Evolutionary conservation across 2,329 filamentous ascomycete species (phyloP), one percentile per base, ranked within the genome.

Genomic region (Fusarium sp.): DNA sequence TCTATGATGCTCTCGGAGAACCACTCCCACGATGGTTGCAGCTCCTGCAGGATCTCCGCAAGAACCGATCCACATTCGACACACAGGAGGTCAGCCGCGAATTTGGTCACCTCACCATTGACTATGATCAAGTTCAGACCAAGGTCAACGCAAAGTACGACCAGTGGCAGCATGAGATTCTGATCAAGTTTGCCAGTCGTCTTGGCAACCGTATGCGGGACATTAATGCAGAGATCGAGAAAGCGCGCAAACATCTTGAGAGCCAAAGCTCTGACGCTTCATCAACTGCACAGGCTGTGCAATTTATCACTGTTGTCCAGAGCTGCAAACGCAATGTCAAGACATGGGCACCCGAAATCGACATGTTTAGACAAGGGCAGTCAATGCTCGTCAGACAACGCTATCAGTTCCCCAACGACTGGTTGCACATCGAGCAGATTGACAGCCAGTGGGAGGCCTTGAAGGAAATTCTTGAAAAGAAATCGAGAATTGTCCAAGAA

Each of bases 111-210:
- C 90, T 98, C 57, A 94, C 92, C 6, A 94, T 99, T 76, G 95
- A 99, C 79, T 99, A 99, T 77, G 96, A 98, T 76, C 97, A 99
- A 80, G 96, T 99, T 0, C 97, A 99, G 81, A 94, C 95, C 61
- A 98, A 97, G 81, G 96, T 99, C 80, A 99, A 98, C 76, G 94
- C 94, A 75, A 99, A 98, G 80, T 99, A 99, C 78, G 97, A 99
- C 78, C 95, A 98, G 80, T 99, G 97, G 96, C 96, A 99, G 80
- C 94, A 98, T 75, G 96, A 99, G 72, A 97, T 99, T 59, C 86
- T 98, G 40, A 89, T 92, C 74, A 97, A 97, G 79, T 99, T 99
- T 81, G 96, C 94, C 40, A 88, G 88, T 60, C 93, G 96, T 59
- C 91, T 99, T 47, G 94, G 95, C 49, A 92, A 89, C 69, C 92